phyloP scores from a whole-genome alignment of 306 rosid genomes.

The Cucurbita argyrosperma region DNA sequence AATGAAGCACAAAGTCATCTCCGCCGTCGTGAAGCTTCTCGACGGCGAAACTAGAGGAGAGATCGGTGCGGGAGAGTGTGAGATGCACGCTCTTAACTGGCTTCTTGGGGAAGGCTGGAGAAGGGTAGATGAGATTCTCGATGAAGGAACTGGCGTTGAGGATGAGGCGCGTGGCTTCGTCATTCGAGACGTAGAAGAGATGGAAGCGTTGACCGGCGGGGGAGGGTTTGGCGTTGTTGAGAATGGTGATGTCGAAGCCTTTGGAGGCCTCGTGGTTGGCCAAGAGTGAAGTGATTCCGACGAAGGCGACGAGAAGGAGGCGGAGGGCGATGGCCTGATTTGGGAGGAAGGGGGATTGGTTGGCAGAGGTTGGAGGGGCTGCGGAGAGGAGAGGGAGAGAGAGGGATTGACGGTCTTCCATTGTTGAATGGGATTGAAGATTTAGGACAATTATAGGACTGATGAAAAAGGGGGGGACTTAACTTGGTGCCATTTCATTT shows the following conservation, averaged over 20 bases:
- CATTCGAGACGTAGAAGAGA: conserved; percentile 48
- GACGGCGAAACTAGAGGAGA: background rate
- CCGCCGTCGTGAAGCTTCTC: background rate
- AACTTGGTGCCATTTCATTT: background rate
- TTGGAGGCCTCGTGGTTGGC: conserved; percentile 55
- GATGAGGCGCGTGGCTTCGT: conserved; percentile 34
- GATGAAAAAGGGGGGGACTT: background rate
- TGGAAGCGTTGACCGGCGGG: conserved; percentile 24
- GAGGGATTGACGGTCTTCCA: background rate
- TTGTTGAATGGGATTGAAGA: background rate
- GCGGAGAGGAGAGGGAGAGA: background rate
- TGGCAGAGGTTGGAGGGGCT: background rate
- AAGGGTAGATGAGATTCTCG: conserved; percentile 27
- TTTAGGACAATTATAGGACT: background rate
- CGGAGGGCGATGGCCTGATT: conserved; percentile 13
- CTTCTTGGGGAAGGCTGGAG: conserved; percentile 16
- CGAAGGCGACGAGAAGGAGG: conserved; percentile 15
- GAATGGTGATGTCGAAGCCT: conserved; percentile 27
- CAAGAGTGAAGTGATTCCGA: conserved; percentile 37
- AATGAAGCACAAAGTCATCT: conserved; percentile 16
- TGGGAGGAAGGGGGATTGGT: background rate
- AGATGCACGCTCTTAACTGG: conserved; percentile 26
- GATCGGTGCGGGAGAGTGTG: conserved; percentile 19
- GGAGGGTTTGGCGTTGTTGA: conserved; percentile 30
- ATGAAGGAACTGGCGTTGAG: conserved; percentile 40